These are phyloP conservation scores for Syzygium malaccense DNA, from an alignment of 441 rosid genomes.

Conservation along the genomic window DNA sequence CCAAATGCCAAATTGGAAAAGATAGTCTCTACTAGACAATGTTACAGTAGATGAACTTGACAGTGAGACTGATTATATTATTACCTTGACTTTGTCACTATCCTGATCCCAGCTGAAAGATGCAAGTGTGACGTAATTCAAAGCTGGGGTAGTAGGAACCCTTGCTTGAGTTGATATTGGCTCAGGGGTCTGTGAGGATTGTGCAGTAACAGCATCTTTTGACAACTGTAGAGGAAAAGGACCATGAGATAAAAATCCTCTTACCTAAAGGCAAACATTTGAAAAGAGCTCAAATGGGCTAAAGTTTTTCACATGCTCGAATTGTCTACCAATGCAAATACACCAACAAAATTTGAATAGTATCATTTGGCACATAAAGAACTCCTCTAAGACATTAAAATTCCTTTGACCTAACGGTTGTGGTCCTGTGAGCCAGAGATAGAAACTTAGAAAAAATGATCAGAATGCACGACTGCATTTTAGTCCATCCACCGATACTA, in stretches of 20 bases:
- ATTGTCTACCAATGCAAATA: neutral
- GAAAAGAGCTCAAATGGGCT: neutral
- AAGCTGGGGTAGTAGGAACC: conserved; percentile 20
- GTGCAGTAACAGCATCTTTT: conserved; percentile 21
- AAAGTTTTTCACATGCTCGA: neutral
- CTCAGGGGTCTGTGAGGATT: conserved; percentile 25
- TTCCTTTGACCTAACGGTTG: neutral
- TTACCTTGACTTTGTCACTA: conserved; percentile 86
- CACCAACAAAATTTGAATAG: neutral
- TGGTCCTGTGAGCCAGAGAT: neutral
- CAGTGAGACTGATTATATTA: neutral
- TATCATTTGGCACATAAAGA: neutral
- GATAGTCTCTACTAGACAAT: neutral
- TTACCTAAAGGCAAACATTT: neutral
- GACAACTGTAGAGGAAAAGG: conserved; percentile 25
- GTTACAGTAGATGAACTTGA: neutral
- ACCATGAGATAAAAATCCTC: neutral
- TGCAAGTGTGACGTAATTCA: conserved; percentile 46
- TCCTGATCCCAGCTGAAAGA: conserved; percentile 98
- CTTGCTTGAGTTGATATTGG: conserved; percentile 41
- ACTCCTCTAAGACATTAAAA: neutral
- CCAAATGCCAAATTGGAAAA: neutral
- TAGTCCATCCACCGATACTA: neutral
- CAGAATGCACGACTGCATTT: neutral
- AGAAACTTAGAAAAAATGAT: neutral